A percentile compares a stretch with the other conserved stretches of the same genome.
phyloP scores from a whole-genome alignment of 805 yeast species.

The Priceomyces melissophilus region DNA sequence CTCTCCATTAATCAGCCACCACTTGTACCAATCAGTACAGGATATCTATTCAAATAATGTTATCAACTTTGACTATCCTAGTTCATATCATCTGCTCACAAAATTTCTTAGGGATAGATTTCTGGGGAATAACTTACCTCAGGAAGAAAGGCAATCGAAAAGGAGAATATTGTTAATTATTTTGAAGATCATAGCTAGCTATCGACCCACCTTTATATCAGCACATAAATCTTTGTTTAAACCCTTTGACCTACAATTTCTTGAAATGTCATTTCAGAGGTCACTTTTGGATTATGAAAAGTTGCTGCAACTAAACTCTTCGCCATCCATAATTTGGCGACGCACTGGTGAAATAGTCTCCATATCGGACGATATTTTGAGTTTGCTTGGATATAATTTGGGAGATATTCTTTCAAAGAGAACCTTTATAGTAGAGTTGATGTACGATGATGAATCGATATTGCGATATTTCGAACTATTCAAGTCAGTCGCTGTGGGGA shows the following conservation, averaged over 20 bases:
- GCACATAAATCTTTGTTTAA: conserved; percentile 65
- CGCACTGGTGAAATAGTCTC: conserved; percentile 83
- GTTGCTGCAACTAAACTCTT: conserved; percentile 51
- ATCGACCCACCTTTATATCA: conserved; percentile 73
- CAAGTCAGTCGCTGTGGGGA: conserved; percentile 69
- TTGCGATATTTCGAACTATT: conserved; percentile 69
- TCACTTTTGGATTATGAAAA: conserved; percentile 44
- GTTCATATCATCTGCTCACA: conserved; percentile 59
- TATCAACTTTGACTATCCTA: conserved; percentile 59
- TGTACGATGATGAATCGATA: conserved; percentile 73
- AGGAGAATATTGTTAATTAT: conserved; percentile 37
- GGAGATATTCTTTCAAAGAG: conserved; percentile 56
- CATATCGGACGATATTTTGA: conserved; percentile 69
- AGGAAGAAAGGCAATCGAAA: conserved; percentile 26
- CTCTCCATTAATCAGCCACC: conserved; percentile 55
- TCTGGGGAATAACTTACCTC: conserved; percentile 44
- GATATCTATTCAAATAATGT: conserved; percentile 47
- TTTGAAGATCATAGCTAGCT: conserved; percentile 58
- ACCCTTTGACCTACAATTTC: conserved; percentile 62
- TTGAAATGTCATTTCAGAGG: conserved; percentile 45
- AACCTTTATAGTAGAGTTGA: conserved; percentile 69
- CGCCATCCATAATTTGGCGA: conserved; percentile 84
- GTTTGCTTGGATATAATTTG: conserved; percentile 61
- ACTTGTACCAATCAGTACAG: conserved; percentile 49
- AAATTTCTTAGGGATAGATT: conserved; percentile 52